A percentile compares a stretch with the other conserved stretches of the same genome.
Conservation (phyloP, 2,329 filamentous ascomycete genomes). For the Colletotrichum spaethianum region DNA sequence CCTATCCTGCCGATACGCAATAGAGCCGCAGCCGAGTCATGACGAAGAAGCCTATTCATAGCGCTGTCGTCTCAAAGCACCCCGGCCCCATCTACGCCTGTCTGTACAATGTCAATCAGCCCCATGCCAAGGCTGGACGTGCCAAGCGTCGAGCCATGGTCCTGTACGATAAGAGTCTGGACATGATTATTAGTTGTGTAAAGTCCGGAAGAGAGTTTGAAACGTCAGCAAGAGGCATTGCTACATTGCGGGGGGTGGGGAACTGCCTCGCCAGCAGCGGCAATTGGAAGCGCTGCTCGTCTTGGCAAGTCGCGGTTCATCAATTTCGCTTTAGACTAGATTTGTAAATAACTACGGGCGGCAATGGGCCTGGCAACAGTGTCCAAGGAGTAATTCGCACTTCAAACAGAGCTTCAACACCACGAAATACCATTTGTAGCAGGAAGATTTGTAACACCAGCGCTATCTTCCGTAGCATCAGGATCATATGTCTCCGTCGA, state of each 20-base stretch:
- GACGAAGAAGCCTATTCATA: neutral
- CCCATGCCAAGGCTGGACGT: constrained; percentile 1
- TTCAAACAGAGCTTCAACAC: neutral
- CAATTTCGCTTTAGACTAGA: neutral
- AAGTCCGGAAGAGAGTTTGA: neutral
- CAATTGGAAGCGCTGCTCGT: constrained; percentile 24
- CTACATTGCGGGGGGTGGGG: neutral
- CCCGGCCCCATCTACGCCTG: neutral
- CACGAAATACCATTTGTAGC: neutral
- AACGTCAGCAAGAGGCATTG: neutral
- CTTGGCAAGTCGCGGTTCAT: constrained; percentile 8
- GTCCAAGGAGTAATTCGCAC: neutral
- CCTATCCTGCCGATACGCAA: neutral
- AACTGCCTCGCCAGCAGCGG: neutral
- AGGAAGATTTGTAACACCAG: neutral
- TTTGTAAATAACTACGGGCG: too few species aligned
- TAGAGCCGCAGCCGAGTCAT: neutral
- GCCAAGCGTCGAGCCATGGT: neutral
- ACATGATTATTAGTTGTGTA: neutral
- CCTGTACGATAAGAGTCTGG: neutral
- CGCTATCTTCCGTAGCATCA: too few species aligned
- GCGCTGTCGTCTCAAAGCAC: neutral
- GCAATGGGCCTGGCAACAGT: neutral
- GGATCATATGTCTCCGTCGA: neutral
- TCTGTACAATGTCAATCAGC: neutral